phyloP scores from a whole-genome alignment of 2,329 filamentous ascomycete species.

The Verticillium dahliae region DNA sequence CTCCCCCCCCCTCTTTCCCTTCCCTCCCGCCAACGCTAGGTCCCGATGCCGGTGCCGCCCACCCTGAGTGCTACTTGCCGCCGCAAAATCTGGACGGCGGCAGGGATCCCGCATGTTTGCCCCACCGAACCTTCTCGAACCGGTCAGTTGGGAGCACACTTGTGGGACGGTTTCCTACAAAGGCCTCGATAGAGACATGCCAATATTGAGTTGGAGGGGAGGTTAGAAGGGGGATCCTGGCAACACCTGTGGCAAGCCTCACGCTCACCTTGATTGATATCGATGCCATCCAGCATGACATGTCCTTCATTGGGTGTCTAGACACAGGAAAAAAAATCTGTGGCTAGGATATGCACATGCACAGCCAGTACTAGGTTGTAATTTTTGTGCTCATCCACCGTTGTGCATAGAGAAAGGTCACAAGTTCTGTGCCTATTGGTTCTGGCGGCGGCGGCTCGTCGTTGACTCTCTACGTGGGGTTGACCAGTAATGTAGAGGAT shows the following conservation, averaged over 20 bases:
- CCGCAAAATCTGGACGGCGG: neutral
- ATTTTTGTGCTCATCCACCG: neutral
- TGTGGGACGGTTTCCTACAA: slow-evolving; percentile 23
- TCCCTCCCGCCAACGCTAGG: neutral
- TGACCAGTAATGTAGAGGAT: neutral
- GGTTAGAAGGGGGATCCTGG: neutral
- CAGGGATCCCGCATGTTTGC: slow-evolving; percentile 6
- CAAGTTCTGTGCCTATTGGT: neutral
- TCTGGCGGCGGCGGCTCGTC: slow-evolving; percentile 1
- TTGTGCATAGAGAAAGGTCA: neutral
- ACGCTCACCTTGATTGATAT: neutral
- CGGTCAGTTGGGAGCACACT: slow-evolving; percentile 11
- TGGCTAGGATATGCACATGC: neutral
- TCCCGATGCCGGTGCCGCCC: neutral
- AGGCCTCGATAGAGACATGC: slow-evolving; percentile 19
- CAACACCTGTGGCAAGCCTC: neutral
- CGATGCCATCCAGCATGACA: neutral
- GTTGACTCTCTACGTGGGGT: neutral
- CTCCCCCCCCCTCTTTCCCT: neutral
- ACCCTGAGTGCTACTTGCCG: neutral
- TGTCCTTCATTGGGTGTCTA: neutral
- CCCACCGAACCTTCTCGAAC: slow-evolving; percentile 42
- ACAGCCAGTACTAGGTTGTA: neutral
- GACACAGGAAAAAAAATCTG: neutral
- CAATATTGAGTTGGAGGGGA: neutral